Evolutionary conservation across 495 filamentous ascomycete genomes (phyloP).

Genomic region (Penicillium steckii): DNA sequence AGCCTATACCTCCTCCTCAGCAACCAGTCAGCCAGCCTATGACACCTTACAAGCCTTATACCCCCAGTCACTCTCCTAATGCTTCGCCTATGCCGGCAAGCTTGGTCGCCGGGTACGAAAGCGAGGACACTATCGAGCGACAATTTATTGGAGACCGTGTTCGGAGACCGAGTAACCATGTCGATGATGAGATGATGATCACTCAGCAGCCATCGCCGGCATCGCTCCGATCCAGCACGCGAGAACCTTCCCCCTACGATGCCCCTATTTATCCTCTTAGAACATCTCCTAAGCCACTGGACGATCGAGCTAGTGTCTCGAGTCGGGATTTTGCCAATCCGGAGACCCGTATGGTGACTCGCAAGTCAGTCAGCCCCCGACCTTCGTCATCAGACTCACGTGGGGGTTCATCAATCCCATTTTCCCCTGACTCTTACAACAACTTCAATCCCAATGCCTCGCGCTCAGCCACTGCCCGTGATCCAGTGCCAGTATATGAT

Average conservation of each 20-base stretch:
- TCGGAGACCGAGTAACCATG: constrained; percentile 28
- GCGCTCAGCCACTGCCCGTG: constrained; percentile 26
- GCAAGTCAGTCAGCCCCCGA: constrained; percentile 75
- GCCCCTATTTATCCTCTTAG: constrained; percentile 37
- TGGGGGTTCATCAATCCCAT: constrained; percentile 66
- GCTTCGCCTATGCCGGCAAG: constrained; percentile 59
- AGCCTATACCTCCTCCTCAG: constrained; percentile 24
- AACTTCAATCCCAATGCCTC: constrained; percentile 44
- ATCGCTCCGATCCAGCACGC: constrained; percentile 11
- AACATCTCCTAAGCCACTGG: constrained; percentile 31
- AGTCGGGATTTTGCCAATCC: constrained; percentile 55
- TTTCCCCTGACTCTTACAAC: constrained; percentile 79
- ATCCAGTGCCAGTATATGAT: constrained; percentile 39
- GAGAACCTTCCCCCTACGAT: constrained; percentile 18
- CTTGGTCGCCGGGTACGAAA: constrained; percentile 68
- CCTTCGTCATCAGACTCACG: constrained; percentile 56
- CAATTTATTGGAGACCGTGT: constrained; percentile 22
- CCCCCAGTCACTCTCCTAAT: constrained; percentile 29
- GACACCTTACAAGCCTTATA: constrained; percentile 37
- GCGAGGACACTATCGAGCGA: constrained; percentile 56
- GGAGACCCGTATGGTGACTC: constrained; percentile 55
- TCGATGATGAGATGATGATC: constrained; percentile 33
- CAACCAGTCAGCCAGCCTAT: constrained; percentile 18
- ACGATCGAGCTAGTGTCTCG: constrained; percentile 23
- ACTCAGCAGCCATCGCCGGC: constrained; percentile 23